Percentiles rank a stretch among this genome's conserved stretches.
Conservation (phyloP, 2,329 filamentous ascomycete genomes). For the Trichocomaceae sp. region DNA sequence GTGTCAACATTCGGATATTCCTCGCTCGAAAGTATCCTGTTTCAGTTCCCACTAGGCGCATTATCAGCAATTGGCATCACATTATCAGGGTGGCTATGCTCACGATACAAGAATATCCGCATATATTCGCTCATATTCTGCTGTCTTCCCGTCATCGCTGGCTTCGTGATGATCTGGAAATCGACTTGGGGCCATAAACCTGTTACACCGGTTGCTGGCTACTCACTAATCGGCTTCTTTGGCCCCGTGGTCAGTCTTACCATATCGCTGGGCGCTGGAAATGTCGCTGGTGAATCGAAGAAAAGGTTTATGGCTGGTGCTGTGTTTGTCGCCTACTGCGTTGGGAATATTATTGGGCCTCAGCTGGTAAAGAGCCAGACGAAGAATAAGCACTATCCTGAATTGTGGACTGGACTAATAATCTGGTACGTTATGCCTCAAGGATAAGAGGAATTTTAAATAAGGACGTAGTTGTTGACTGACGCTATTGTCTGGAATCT, state of each 20-base stretch:
- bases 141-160: slow-evolving; percentile 67
- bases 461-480: slow-evolving; percentile 14
- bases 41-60: slow-evolving; percentile 67
- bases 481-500: too few species aligned
- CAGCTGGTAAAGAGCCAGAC: slow-evolving; percentile 63
- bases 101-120: slow-evolving; percentile 48
- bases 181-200: slow-evolving; percentile 57
- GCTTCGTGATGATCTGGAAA: slow-evolving; percentile 70
- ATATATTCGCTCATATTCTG: slow-evolving; percentile 55
- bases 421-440: slow-evolving; percentile 39
- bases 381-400: slow-evolving; percentile 61
- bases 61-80: slow-evolving; percentile 63
- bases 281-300: slow-evolving; percentile 70
- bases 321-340: slow-evolving; percentile 69
- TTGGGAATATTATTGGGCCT: slow-evolving; percentile 70
- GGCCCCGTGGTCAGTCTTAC: slow-evolving; percentile 62
- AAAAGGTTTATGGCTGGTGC: slow-evolving; percentile 69
- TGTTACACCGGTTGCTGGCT: slow-evolving; percentile 61
- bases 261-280: slow-evolving; percentile 55
- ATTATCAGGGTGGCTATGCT: slow-evolving; percentile 58
- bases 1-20: slow-evolving; percentile 64
- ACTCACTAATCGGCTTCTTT: slow-evolving; percentile 67
- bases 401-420: slow-evolving; percentile 64
- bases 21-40: slow-evolving; percentile 59
- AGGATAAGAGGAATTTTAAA: too few species aligned